phyloP scores from a whole-genome alignment of 768 basidiomycete species.

The Boletus rubropictus region DNA sequence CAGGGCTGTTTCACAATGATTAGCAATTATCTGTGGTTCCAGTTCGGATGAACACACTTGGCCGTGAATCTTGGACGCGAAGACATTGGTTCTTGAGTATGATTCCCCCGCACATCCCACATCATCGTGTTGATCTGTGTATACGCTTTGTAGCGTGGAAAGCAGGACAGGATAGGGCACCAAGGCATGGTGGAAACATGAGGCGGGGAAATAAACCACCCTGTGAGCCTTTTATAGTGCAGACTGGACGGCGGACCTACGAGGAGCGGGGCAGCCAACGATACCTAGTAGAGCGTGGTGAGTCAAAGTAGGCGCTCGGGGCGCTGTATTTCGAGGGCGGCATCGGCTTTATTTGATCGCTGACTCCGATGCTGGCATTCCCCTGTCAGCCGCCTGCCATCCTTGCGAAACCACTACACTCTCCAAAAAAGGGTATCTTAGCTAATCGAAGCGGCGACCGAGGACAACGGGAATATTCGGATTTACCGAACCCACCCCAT shows the following conservation, averaged over 20 bases:
- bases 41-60: constrained; percentile 14
- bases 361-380: constrained; percentile 11
- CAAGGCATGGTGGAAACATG: constrained; percentile 23
- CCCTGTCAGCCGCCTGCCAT: background rate
- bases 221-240: constrained; percentile 24
- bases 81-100: constrained; percentile 11
- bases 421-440: constrained; percentile 16
- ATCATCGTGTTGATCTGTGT: constrained; percentile 27
- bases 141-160: constrained; percentile 31
- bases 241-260: constrained; percentile 13
- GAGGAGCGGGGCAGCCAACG: constrained; percentile 16
- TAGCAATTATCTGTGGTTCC: background rate
- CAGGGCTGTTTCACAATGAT: constrained; percentile 9
- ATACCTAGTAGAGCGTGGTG: constrained; percentile 23
- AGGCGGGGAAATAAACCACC: constrained; percentile 2
- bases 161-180: constrained; percentile 28
- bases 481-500: background rate
- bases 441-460: constrained; percentile 12
- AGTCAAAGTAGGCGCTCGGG: constrained; percentile 12
- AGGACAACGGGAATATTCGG: background rate
- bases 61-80: constrained; percentile 13
- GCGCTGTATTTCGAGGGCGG: constrained; percentile 20
- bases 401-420: constrained; percentile 6
- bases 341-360: constrained; percentile 28
- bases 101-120: constrained; percentile 26